Conservation (phyloP, 23 red algal species). For the Pyropia yezoensis region DNA sequence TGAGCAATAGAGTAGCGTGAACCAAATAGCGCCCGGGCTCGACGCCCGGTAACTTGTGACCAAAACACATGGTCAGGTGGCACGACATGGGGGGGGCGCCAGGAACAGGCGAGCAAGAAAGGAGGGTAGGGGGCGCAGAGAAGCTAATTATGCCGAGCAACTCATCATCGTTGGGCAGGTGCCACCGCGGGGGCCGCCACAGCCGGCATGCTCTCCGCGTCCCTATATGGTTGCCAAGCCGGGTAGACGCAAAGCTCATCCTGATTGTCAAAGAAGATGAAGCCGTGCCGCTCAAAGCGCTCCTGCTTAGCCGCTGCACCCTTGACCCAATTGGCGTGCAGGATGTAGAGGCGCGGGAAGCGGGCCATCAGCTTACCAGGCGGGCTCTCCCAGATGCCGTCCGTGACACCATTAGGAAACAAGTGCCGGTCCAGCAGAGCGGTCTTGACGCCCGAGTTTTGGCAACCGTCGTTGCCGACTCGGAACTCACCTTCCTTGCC, state of each 20-base stretch:
- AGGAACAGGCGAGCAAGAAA: too few relatives aligned
- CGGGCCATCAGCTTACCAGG: conserved; percentile 43
- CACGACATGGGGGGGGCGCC: too few relatives aligned
- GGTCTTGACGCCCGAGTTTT: conserved; percentile 70
- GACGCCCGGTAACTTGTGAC: too few relatives aligned
- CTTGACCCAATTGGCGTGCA: conserved; percentile 99
- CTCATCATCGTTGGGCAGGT: too few relatives aligned
- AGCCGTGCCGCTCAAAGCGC: conserved; percentile 67
- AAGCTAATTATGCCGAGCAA: too few relatives aligned
- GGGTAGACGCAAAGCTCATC: conserved; percentile 90
- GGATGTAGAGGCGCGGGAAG: conserved; percentile 73
- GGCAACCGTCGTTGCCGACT: conserved; percentile 62
- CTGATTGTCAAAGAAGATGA: conserved; percentile 71
- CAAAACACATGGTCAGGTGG: too few relatives aligned
- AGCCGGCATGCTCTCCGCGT: too few relatives aligned
- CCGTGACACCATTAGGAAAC: conserved; percentile 90
- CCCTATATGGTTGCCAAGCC: background rate
- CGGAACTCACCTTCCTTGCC: conserved; percentile 78
- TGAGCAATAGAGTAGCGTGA: too few relatives aligned
- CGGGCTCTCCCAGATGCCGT: conserved; percentile 76
- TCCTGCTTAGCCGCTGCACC: conserved; percentile 71
- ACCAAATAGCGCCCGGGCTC: too few relatives aligned
- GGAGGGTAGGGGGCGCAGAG: too few relatives aligned
- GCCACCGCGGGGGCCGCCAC: too few relatives aligned
- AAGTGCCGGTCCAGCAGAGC: conserved; percentile 65